phyloP scores from a whole-genome alignment of 1,284 basidiomycete genomes.

The Schizopora paradoxa region DNA sequence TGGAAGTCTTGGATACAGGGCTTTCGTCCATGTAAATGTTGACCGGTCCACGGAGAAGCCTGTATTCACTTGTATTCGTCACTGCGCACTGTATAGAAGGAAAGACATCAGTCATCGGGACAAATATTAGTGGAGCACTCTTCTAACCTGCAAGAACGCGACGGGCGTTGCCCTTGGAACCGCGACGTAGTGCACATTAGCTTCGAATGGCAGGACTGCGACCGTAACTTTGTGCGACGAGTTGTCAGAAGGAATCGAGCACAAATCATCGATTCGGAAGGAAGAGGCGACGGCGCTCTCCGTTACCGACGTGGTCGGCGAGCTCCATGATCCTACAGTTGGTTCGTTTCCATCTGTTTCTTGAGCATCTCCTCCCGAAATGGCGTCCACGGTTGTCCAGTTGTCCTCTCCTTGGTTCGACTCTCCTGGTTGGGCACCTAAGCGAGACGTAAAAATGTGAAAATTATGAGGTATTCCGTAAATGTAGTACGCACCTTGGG shows the following conservation, averaged over 20 bases:
- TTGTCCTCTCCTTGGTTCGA: no score
- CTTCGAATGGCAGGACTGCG: conserved; percentile 42
- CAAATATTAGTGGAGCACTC: conserved; percentile 2
- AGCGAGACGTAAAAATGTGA: no score
- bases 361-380: no score
- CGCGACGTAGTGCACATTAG: conserved; percentile 41
- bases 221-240: conserved; percentile 49
- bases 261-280: conserved; percentile 42
- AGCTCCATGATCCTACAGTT: no score
- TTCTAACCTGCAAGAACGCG: conserved; percentile 42
- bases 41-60: conserved; percentile 45
- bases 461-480: no score
- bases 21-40: conserved; percentile 46
- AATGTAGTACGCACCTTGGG: no score
- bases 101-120: not conserved
- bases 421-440: no score
- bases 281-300: conserved; percentile 46
- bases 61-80: conserved; percentile 48
- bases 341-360: no score
- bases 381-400: no score
- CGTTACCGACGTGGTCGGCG: conserved; percentile 39
- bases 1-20: conserved; percentile 43
- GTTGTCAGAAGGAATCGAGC: conserved; percentile 48
- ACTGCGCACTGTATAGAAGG: conserved; percentile 35
- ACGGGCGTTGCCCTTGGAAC: conserved; percentile 42